Evolutionary conservation across 345 rosid species (phyloP).

Genomic region (Rhodamnia rubescens): DNA sequence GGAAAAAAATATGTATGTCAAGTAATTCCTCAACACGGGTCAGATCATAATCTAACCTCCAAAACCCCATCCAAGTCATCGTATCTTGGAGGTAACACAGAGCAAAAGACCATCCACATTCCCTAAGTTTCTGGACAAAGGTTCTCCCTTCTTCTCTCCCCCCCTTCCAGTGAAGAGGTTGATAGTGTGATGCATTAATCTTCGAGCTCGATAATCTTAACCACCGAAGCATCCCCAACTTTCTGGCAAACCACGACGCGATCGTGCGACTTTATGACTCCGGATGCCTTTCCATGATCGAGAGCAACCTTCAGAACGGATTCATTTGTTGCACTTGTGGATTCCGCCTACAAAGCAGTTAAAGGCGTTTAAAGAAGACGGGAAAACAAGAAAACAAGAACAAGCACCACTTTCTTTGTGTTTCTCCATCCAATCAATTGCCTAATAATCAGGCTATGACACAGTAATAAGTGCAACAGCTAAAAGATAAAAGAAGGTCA

Average conservation of each 20-base stretch:
- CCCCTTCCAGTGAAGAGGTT: neutral
- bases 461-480: neutral
- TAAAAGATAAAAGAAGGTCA: neutral
- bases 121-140: neutral
- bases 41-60: neutral
- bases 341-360: slow-evolving; percentile 3
- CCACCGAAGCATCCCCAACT: slow-evolving; percentile 14
- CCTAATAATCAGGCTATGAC: neutral
- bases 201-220: slow-evolving; percentile 15
- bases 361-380: neutral
- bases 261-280: slow-evolving; percentile 11
- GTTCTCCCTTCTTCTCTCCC: neutral
- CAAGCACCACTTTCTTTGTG: neutral
- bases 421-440: neutral
- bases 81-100: neutral
- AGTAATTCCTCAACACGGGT: neutral
- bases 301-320: slow-evolving; percentile 14
- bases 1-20: neutral
- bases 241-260: slow-evolving; percentile 13
- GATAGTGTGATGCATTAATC: neutral
- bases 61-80: neutral
- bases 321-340: slow-evolving; percentile 10
- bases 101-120: neutral
- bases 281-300: slow-evolving; percentile 12
- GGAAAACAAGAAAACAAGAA: neutral